Evolutionary conservation across 2,329 filamentous ascomycete genomes (phyloP), one percentile per base, ranked within the genome.

Genomic region (Raffaelea albimanens): DNA sequence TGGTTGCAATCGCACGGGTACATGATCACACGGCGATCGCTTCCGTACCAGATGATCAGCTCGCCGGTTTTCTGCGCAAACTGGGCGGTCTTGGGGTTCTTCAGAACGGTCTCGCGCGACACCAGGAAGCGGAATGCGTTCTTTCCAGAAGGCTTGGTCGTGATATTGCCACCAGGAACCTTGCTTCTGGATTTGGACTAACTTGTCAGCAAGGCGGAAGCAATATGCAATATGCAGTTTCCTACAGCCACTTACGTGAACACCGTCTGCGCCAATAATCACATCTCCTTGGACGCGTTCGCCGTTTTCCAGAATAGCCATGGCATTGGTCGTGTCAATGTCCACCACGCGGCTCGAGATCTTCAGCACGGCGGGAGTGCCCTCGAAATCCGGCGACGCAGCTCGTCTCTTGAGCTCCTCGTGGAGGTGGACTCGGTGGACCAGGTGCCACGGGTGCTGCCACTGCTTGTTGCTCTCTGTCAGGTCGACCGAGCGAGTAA

Each of bases 111-210:
- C 16, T 58, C 47, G 1, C 67, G 65, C 0, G 68, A 62, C 0
- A 81, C 65, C 5, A 79, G 57, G 58, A 79, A 81, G 8, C 77
- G 67, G 56, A 78, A 81, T 1, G 76, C 75, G 40, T 70, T 75
- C 56, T 78, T 77, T 3, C 76, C 76, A 3, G 69, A 71, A 1
- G 50, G 40, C 33, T 46, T 48, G 5, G 49, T 40, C 5, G 14
- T 31, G 11, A 45, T 45, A 19, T 44, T 16, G 39, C 43, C 51
- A 14, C 61, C 54, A 2, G 48, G 39, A 43, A 60, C 54, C 13
- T 46, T 50, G 21, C 45, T 39, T n/a, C 58, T 53, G 21, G 65
- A 57, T 4, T 58, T 60, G 0, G 64, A 59, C 39, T 59, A 38
- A 7, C n/a, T 41, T 38, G n/a, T n/a, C 2, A 43, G 29, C 16